Evolutionary conservation across 2,329 filamentous ascomycete species (phyloP).

Genomic region (Escovopsis sp.): DNA sequence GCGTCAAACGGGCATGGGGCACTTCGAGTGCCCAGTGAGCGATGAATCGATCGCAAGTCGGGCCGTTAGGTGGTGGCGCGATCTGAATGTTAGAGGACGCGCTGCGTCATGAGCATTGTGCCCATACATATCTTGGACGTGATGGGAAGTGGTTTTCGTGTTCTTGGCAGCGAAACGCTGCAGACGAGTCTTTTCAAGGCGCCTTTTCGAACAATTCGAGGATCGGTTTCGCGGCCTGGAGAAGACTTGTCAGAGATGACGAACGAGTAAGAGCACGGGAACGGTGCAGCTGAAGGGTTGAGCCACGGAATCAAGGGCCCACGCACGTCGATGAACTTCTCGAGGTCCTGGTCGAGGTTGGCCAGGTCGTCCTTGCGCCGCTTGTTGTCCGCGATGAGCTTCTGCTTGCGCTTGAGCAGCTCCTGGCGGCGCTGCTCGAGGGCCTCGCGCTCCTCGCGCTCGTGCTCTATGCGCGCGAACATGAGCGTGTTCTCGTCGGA

Average conservation of each 20-base stretch:
- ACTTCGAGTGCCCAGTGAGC: no score
- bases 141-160: no score
- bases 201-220: slow-evolving; percentile 74
- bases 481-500: slow-evolving; percentile 69
- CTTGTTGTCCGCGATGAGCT: slow-evolving; percentile 61
- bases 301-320: background rate
- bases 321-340: slow-evolving; percentile 80
- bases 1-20: no score
- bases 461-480: slow-evolving; percentile 81
- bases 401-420: slow-evolving; percentile 50
- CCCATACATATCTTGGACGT: no score
- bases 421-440: slow-evolving; percentile 75
- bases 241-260: slow-evolving; percentile 7
- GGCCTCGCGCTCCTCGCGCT: slow-evolving; percentile 68
- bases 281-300: no score
- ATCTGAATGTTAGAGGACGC: no score
- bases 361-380: slow-evolving; percentile 86
- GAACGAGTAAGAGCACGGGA: no score
- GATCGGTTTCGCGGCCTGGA: slow-evolving; percentile 72
- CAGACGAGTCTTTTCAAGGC: slow-evolving; percentile 19
- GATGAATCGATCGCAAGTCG: no score
- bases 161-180: background rate
- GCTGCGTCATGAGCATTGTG: no score
- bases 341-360: slow-evolving; percentile 79
- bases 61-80: no score